Evolutionary conservation across 768 basidiomycete species (phyloP), one percentile per base, ranked within the genome.

Genomic region (Boletus pseudo-olivaceus): DNA sequence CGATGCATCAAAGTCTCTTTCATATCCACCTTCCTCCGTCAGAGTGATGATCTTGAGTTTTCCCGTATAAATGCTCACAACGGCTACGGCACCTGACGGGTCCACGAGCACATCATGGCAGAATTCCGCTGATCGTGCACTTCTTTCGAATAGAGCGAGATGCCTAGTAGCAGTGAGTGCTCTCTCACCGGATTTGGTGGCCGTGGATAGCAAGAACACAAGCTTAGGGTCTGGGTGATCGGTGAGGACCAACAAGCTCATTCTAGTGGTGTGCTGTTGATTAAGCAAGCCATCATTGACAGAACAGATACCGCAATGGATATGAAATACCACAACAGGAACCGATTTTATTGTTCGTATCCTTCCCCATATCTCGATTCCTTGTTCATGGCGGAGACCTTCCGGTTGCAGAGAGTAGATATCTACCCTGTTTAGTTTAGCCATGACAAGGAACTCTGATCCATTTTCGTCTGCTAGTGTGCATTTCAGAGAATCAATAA

Each of bases 141-240:
- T 72, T 33, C 77, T 78, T 47, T 90, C 85, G 52, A 75, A 73
- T 27, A 93, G 70, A 17, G 80, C 71, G 6, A 87, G 62, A 33
- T 75, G 72, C 46, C 78, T 78, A 19, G 72, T 77, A 12, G 69
- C 62, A 3, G 59, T 65, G 15, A 89, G 68, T 8, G 53, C 49
- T 26, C 47, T 58, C 32, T 66, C 66, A 19, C 72, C 73, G 39
- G 55, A 63, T 12, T 68, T 63, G 33, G 73, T 65, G 35, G 76
- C 72, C 3, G 67, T 67, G 63, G 84, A 87, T 4, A 73, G 65
- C 38, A 93, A 73, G 58, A 90, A 75, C 34, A 91, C 68, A 12
- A 92, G 75, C 55, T 84, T 82, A 9, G 90, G 87, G 33, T 88
- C 82, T 1, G 90, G 89, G 61, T 90, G 88, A 55, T 88, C 88